Percentiles rank a stretch among this genome's conserved stretches.
phyloP scores from a whole-genome alignment of 2,329 filamentous ascomycete species.

The Pseudogymnoascus sp. region DNA sequence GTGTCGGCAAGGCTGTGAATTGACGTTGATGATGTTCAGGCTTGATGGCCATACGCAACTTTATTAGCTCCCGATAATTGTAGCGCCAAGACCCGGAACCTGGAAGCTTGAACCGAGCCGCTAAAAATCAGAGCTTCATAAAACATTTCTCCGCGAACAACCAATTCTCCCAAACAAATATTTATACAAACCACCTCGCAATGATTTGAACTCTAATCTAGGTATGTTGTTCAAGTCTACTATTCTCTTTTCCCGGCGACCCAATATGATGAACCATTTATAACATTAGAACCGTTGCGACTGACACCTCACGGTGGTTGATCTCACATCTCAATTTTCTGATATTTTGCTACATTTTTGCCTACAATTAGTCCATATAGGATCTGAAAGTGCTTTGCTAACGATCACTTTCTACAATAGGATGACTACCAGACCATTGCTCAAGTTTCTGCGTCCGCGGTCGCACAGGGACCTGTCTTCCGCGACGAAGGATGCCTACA shows the following conservation, averaged over 20 bases:
- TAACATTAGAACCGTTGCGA: conserved; percentile 52
- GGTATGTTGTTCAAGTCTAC: background rate
- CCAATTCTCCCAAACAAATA: conserved; percentile 13
- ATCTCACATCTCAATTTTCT: conserved; percentile 47
- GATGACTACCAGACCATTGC: conserved; percentile 39
- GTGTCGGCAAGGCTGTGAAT: conserved; percentile 2
- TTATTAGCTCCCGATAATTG: conserved; percentile 8
- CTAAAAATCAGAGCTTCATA: conserved; percentile 20
- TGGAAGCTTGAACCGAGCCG: conserved; percentile 13
- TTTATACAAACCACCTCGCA: conserved; percentile 12
- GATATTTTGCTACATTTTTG: conserved; percentile 24
- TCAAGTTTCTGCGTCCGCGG: conserved; percentile 50
- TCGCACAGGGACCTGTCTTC: conserved; percentile 36
- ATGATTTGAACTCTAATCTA: background rate
- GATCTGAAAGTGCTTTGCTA: conserved; percentile 6
- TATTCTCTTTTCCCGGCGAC: background rate
- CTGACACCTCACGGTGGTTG: conserved; percentile 45
- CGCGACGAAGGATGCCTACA: conserved; percentile 35
- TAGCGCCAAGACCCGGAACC: conserved; percentile 9
- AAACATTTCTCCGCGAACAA: conserved; percentile 3
- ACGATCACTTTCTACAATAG: conserved; percentile 17
- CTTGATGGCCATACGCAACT: conserved; percentile 8
- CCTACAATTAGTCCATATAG: background rate
- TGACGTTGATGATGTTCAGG: conserved; percentile 10
- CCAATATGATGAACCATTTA: conserved; percentile 43